A percentile compares a stretch with the other conserved stretches of the same genome.
phyloP scores from a whole-genome alignment of 352 stramenopile genomes.

The Globisporangium okanoganense region DNA sequence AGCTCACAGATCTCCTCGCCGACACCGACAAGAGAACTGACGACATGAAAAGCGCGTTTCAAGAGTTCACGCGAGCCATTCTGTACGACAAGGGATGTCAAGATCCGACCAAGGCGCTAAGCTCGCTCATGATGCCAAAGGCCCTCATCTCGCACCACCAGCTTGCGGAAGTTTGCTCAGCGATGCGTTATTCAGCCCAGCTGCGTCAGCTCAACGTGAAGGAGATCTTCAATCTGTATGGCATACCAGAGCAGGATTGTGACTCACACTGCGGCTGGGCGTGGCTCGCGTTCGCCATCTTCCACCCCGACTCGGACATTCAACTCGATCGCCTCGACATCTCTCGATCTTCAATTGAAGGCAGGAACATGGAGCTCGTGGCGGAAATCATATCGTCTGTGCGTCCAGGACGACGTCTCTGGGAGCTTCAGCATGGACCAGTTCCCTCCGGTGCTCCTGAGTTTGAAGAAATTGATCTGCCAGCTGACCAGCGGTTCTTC shows the following conservation, averaged over 20 bases:
- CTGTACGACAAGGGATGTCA: background rate
- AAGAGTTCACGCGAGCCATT: background rate
- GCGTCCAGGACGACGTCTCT: background rate
- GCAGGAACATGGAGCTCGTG: background rate
- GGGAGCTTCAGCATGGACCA: background rate
- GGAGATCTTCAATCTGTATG: background rate
- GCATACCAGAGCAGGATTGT: background rate
- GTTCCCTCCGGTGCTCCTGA: background rate
- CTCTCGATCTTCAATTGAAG: background rate
- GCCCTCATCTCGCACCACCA: background rate
- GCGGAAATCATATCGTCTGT: background rate
- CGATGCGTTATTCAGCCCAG: background rate
- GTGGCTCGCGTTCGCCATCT: background rate
- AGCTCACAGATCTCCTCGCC: background rate
- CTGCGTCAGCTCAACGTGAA: background rate
- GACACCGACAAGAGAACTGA: background rate
- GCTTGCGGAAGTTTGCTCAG: background rate
- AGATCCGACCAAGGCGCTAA: background rate
- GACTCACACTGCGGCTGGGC: background rate
- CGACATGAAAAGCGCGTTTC: background rate
- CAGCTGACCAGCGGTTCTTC: background rate
- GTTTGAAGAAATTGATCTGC: background rate
- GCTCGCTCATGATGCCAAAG: background rate
- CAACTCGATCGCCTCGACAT: background rate
- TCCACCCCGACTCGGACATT: background rate